Percentiles rank a stretch among this genome's conserved stretches.
Conservation (phyloP, 345 rosid genomes). For the Jatropha curcas region DNA sequence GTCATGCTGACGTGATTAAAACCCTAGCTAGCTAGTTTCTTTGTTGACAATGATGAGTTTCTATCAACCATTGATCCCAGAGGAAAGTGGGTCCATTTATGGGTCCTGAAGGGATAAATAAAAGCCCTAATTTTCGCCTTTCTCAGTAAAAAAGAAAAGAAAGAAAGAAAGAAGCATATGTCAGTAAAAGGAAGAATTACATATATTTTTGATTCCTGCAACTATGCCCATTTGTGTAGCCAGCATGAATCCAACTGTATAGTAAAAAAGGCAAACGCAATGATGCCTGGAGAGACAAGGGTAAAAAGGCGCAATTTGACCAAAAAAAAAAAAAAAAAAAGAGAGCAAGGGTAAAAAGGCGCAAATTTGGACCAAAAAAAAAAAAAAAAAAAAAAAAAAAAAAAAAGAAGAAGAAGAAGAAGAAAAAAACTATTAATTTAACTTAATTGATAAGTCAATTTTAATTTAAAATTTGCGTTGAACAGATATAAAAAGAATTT, state of each 20-base stretch:
- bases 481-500: too few relatives aligned
- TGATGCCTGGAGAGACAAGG: conserved; percentile 4
- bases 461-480: too few relatives aligned
- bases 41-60: not conserved
- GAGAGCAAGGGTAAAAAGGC: not conserved
- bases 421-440: too few relatives aligned
- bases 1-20: conserved; percentile 33
- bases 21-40: conserved; percentile 15
- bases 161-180: too few relatives aligned
- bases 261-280: conserved; percentile 4
- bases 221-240: not conserved
- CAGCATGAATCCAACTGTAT: not conserved
- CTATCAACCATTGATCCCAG: not conserved
- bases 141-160: too few relatives aligned
- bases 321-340: too few relatives aligned
- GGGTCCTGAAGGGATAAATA: not conserved
- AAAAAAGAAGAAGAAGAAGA: too few relatives aligned
- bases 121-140: not conserved
- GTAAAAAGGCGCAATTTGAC: too few relatives aligned
- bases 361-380: too few relatives aligned
- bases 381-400: too few relatives aligned
- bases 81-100: not conserved
- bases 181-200: not conserved
- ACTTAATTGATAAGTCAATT: too few relatives aligned
- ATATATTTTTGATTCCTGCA: conserved; percentile 1